phyloP scores from a whole-genome alignment of 768 basidiomycete species.

The Coprinopsis cinerea region DNA sequence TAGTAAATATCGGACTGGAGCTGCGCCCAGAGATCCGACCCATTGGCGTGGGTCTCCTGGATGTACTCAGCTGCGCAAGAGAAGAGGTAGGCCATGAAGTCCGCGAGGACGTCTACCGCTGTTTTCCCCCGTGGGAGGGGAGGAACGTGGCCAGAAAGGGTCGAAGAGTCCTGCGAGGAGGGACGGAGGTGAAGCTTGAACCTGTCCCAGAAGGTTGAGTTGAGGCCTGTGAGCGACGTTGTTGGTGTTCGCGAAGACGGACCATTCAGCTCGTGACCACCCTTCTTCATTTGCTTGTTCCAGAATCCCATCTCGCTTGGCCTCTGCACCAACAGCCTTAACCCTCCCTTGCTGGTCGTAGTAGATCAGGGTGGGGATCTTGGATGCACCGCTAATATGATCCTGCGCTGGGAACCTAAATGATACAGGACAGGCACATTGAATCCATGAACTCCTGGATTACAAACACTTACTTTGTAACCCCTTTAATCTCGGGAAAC shows the following conservation, averaged over 20 bases:
- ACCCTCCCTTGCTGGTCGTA: constrained; percentile 34
- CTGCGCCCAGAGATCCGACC: constrained; percentile 19
- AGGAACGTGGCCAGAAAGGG: constrained; percentile 7
- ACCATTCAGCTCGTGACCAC: constrained; percentile 45
- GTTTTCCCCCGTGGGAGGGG: constrained; percentile 29
- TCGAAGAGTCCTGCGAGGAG: neutral
- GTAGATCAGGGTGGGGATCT: constrained; percentile 42
- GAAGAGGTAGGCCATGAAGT: constrained; percentile 37
- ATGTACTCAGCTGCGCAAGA: constrained; percentile 31
- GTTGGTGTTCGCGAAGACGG: neutral
- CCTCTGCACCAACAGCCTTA: constrained; percentile 39
- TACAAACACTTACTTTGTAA: constrained; percentile 33
- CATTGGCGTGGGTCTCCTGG: constrained; percentile 31
- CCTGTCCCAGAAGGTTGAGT: constrained; percentile 11
- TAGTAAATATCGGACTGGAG: constrained; percentile 30
- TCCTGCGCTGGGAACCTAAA: constrained; percentile 19
- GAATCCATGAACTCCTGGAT: no score
- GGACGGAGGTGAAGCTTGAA: constrained; percentile 22
- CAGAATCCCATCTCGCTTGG: constrained; percentile 27
- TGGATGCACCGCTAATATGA: constrained; percentile 34
- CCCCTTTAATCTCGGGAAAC: constrained; percentile 31
- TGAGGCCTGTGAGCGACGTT: constrained; percentile 19
- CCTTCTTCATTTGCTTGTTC: constrained; percentile 35
- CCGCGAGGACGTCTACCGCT: constrained; percentile 29
- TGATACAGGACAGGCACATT: constrained; percentile 10